phyloP scores from a whole-genome alignment of 176 grass and related monocot species.

The Aegilops tauschii region DNA sequence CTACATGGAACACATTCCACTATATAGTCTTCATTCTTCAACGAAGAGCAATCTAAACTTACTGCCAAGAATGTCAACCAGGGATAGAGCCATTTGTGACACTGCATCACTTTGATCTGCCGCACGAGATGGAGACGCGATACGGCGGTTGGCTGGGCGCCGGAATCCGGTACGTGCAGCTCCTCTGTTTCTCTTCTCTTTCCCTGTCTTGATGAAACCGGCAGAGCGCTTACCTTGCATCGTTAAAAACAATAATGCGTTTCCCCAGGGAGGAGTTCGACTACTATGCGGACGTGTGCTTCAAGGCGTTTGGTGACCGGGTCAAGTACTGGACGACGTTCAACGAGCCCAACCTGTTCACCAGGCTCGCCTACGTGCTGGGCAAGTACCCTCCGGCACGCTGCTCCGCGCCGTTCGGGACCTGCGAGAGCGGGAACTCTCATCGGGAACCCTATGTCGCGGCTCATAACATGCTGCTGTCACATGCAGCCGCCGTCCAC shows the following conservation, averaged over 20 bases:
- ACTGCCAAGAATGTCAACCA: background rate
- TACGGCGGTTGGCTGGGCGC: conserved; percentile 49
- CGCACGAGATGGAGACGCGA: conserved; percentile 47
- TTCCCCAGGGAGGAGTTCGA: conserved; percentile 32
- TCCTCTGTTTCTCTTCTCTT: too few relatives aligned
- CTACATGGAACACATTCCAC: background rate
- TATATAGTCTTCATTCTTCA: background rate
- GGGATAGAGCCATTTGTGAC: conserved; percentile 81
- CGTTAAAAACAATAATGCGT: too few relatives aligned
- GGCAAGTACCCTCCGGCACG: conserved; percentile 36
- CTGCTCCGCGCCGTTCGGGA: conserved; percentile 55
- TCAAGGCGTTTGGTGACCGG: conserved; percentile 64
- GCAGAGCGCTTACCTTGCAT: too few relatives aligned
- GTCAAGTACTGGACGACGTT: conserved; percentile 68
- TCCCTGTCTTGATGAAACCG: too few relatives aligned
- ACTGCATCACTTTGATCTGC: conserved; percentile 59
- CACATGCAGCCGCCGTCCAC: conserved; percentile 50
- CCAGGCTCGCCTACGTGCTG: conserved; percentile 30
- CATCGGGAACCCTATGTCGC: conserved; percentile 44
- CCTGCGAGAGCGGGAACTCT: conserved; percentile 48
- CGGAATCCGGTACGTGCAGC: conserved; percentile 34
- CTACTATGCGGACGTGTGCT: conserved; percentile 63
- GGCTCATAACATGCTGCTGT: conserved; percentile 57
- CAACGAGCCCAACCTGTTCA: conserved; percentile 67
- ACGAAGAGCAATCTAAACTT: background rate